phyloP scores from a whole-genome alignment of 768 basidiomycete species.

The Russula olivacea region DNA sequence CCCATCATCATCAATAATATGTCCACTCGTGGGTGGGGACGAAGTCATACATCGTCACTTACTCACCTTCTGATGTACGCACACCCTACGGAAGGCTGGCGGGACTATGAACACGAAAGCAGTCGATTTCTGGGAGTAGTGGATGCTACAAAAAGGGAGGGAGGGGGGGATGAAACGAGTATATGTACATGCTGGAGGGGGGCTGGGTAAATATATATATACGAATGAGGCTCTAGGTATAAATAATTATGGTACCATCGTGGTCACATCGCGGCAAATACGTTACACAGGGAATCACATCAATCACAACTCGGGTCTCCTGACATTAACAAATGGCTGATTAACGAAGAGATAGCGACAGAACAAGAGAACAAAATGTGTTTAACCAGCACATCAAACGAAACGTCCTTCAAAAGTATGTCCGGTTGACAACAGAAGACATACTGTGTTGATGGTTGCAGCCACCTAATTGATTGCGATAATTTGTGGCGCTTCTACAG shows the following conservation, averaged over 20 bases:
- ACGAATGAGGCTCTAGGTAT: constrained; percentile 2
- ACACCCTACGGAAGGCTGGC: not conserved
- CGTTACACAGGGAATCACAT: not conserved
- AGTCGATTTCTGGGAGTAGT: constrained; percentile 6
- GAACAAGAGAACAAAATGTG: not conserved
- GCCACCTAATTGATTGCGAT: constrained; percentile 39
- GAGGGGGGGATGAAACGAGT: not conserved
- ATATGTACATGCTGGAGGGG: constrained; percentile 18
- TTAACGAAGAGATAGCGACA: constrained; percentile 4
- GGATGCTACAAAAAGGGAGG: constrained; percentile 7
- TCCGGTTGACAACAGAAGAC: not conserved
- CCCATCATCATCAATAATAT: no score
- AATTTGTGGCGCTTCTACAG: constrained; percentile 43
- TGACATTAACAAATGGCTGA: not conserved
- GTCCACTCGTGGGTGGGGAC: not conserved
- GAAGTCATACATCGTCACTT: not conserved
- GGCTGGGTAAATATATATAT: constrained; percentile 3
- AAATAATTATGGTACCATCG: not conserved
- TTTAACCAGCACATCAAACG: not conserved
- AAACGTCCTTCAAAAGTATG: constrained; percentile 1
- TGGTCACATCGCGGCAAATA: not conserved
- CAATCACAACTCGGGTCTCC: not conserved
- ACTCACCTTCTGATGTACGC: not conserved
- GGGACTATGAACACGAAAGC: not conserved
- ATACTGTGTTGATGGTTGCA: not conserved